Evolutionary conservation across 495 filamentous ascomycete genomes (phyloP), one percentile per base, ranked within the genome.

Genomic region (Chlorociboria aeruginascens): DNA sequence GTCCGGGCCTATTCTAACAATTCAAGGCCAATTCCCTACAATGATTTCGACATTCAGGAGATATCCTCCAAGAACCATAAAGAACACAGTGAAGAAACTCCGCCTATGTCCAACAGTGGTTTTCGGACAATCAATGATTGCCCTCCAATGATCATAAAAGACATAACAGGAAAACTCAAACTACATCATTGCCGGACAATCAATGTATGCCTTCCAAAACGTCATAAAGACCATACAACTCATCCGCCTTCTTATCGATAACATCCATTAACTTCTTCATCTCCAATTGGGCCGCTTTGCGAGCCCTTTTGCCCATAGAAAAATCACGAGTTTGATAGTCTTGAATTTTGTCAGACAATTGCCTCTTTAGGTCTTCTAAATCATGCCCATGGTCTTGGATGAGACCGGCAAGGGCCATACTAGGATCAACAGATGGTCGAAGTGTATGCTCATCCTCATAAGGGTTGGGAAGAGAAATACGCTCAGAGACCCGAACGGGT

Each of bases 201-300:
- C 20, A 25, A 25, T 25, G 20, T 4, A 25, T 25, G 8, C 83
- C 87, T 60, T 95, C 90, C 8, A 94, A 73, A 7, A 95, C 88
- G 58, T 97, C 90, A 50, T 93, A 88, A 7, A 96, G 69, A 7
- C 77, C 73, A 60, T 96, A 96, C 36, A 96, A 81, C 59, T 93
- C 85, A 48, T 89, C 85, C n/a, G 80, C 77, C 62, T 90, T 89
- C 50, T 71, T 68, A 59, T 92, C 85, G 36, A 89, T 78, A 45
- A 76, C 73, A 42, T 69, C 69, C 32, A 82, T 60, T 25, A 89
- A 51, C 47, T 69, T 69, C 54, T 81, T 74, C 34, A 93, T 82
- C 53, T 81, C 78, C 25, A 61, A 68, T 48, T 77, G 69, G 31
- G 90, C 52, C 8, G 70, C 64, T 56, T 81, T 82, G 43, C 89